Base-by-base conservation (phyloP, 805 yeast genomes). In the Metschnikowia shivogae region DNA sequence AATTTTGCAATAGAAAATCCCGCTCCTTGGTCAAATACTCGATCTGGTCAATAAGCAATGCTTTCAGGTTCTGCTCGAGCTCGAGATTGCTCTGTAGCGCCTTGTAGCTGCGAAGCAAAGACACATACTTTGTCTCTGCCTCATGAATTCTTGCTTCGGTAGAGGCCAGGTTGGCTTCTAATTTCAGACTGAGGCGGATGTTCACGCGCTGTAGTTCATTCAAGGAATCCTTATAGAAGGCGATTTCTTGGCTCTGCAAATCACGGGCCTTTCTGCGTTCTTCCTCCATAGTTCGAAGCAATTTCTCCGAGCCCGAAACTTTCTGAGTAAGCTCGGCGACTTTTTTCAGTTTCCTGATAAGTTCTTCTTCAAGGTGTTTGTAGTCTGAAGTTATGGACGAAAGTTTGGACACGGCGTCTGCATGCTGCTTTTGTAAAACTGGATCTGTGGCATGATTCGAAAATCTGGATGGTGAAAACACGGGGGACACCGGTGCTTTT, bases 41-140 rank as follows among this genome's bases (percentile, higher is more conserved):
- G 35, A 78, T 65, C 59, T 78, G 81, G 53, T 77, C 82, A 39
- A 78, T 75, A 42, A 78, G 73, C 37, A 74, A 62, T 46, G 73
- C 65, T 52, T 77, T 77, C 33, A 80, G 76, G 53, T 71, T 76
- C 39, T 70, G 68, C 53, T 78, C 84, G 20, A 78, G 61, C 50
- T 78, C 82, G 50, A 67, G 71, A 50, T 78, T 78, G 43, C 73
- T 69, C 53, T 73, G 72, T 17, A 78, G 61, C 2, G 74, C 68
- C 41, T 63, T 64, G 52, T 54, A 68, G 36, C 69, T 70, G 43
- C 61, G 68, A 30, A 59, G 44, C 22, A 72, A 51, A 43, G 62
- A 57, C 36, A 59, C 50, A 53, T 63, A 67, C 47, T 59, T 63
- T 6, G 56, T 59, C 17, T 58, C 54, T 8, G 39, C 28, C 27